Conservation (phyloP, 2,329 filamentous ascomycete genomes). For the Penicillium sp. region DNA sequence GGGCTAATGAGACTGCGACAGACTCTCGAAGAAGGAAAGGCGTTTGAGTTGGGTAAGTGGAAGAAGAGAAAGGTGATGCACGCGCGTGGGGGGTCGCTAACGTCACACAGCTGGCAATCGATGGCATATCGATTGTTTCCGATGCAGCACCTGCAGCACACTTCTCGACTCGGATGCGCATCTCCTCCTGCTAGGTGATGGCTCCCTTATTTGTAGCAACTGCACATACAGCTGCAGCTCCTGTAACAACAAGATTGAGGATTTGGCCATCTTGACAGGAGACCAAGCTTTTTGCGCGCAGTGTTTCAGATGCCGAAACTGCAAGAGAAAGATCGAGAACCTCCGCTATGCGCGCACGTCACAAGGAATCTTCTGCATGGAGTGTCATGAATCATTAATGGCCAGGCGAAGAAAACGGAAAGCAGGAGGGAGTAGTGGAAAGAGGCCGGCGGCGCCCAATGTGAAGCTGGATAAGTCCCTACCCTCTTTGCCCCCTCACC, state of each 20-base stretch:
- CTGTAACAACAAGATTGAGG: conserved; percentile 96
- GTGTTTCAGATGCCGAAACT: conserved; percentile 96
- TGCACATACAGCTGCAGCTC: conserved; percentile 99
- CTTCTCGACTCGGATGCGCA: conserved; percentile 98
- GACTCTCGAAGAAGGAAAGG: conserved; percentile 98
- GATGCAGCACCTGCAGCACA: conserved; percentile 92
- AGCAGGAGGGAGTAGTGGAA: conserved; percentile 59
- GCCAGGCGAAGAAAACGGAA: conserved; percentile 80
- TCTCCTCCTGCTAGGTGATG: conserved; percentile 92
- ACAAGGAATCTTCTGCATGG: conserved; percentile 99
- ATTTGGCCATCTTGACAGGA: conserved; percentile 93
- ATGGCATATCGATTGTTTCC: conserved; percentile 99
- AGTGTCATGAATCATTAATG: conserved; percentile 96
- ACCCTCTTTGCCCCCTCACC: conserved; percentile 80
- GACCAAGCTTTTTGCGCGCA: conserved; percentile 97
- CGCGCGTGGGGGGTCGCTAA: conserved; percentile 13
- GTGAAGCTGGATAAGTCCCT: conserved; percentile 87
- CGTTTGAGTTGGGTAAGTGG: conserved; percentile 85
- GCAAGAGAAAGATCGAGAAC: conserved; percentile 98
- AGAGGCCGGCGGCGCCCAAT: conserved; percentile 42
- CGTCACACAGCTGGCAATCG: conserved; percentile 75
- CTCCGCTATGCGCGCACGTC: conserved; percentile 95
- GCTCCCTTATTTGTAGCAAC: conserved; percentile 97
- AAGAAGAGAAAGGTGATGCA: not conserved
- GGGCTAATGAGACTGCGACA: conserved; percentile 41